Percentiles rank a stretch among this genome's conserved stretches.
These are phyloP conservation scores for Plasmodium gonderi DNA, from an alignment of 169 alveolate species.

Conservation along the genomic window DNA sequence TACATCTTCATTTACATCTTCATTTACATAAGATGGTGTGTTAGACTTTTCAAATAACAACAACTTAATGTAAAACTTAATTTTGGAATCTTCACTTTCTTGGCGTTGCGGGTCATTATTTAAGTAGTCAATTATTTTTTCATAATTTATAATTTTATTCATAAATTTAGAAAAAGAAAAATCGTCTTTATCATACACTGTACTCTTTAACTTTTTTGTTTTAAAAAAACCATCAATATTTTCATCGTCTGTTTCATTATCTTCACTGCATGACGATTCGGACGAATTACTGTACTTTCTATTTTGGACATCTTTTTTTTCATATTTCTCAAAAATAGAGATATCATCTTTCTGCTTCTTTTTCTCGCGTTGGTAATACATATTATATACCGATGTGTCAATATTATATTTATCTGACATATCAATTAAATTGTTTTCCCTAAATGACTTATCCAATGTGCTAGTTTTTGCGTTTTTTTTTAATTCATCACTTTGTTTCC, in stretches of 20 bases:
- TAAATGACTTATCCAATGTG: not conserved
- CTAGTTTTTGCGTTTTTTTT: not conserved
- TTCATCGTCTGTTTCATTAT: conserved; percentile 73
- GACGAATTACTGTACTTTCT: conserved; percentile 1
- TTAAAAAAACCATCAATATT: conserved; percentile 73
- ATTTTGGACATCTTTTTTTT: not conserved
- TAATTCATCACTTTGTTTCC: not conserved
- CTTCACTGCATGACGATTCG: conserved; percentile 64
- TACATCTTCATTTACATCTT: not conserved
- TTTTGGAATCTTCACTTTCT: conserved; percentile 38
- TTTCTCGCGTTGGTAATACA: conserved; percentile 5
- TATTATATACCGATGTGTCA: not conserved
- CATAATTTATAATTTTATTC: conserved; percentile 58
- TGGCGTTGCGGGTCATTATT: conserved; percentile 66
- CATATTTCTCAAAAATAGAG: not conserved
- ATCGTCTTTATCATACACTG: conserved; percentile 54
- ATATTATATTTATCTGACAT: conserved; percentile 34
- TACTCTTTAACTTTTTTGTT: conserved; percentile 58
- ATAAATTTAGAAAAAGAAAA: conserved; percentile 63
- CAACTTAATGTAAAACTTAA: conserved; percentile 45
- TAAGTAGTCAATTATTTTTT: conserved; percentile 68
- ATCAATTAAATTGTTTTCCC: not conserved
- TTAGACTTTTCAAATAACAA: conserved; percentile 49
- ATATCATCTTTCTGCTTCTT: not conserved
- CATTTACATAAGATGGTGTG: not conserved